Evolutionary conservation across 345 rosid genomes (phyloP), one percentile per base, ranked within the genome.

Genomic region (Nephelium lappaceum): DNA sequence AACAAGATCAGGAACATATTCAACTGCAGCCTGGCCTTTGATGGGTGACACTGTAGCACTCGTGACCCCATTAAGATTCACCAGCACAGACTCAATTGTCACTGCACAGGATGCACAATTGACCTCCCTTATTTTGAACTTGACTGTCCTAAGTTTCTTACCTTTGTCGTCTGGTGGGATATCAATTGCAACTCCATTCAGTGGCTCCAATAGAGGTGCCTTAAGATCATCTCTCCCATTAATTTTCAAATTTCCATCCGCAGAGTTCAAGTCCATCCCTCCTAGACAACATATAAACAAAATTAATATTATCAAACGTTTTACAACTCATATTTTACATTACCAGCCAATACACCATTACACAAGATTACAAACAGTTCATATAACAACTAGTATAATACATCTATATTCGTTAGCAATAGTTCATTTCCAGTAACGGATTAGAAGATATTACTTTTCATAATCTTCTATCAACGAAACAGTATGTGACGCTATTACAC

Each of bases 1-100:
- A 25, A 87, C 68, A 63, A 87, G 77, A 75, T 82, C 84, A 0
- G 91, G 93, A 24, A 85, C 21, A 70, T 86, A 90, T 69, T 81
- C 81, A 73, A 92, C 81, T 11, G 84, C 90, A 57, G 93, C 90
- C 42, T 82, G 88, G 71, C 93, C 91, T 76, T 87, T 86, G 78
- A 90, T 82, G n/a, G 91, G 85, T 1, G 95, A 90, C 42, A 92
- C 89, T 6, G 63, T 47, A 12, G 81, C 88, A 70, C 73, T 87
- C 76, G 83, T 76, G 10, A 91, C 86, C 65, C 95, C 95, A 61
- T 81, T 66, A 31, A 90, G 85, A 71, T 80, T 77, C 66, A 66
- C 74, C 38, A 91, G 72, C 71, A 87, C 87, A 11, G 95, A 85
- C 80, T 91, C 92, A 65, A 89, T 81, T 73, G 95, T 87, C 3